Conservation (phyloP, 345 rosid genomes). For the Barbarea vulgaris region DNA sequence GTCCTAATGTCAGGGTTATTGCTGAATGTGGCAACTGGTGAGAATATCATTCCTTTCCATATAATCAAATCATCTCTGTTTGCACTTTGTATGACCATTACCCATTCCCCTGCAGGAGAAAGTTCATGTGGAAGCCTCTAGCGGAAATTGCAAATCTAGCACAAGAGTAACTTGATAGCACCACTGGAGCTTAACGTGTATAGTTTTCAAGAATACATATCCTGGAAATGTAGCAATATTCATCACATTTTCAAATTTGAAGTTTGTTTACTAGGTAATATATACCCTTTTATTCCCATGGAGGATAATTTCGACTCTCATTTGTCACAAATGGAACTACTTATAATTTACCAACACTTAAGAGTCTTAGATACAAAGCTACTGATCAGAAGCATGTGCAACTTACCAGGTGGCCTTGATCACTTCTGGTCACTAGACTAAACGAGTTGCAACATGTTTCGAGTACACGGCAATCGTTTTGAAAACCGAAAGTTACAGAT, state of each 20-base stretch:
- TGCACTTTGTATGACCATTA: slow-evolving; percentile 6
- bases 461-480: neutral
- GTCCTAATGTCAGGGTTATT: slow-evolving; percentile 83
- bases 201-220: slow-evolving; percentile 18
- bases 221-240: slow-evolving; percentile 25
- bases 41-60: neutral
- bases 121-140: slow-evolving; percentile 84
- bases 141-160: slow-evolving; percentile 73
- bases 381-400: slow-evolving; percentile 5
- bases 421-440: neutral
- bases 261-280: neutral
- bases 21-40: slow-evolving; percentile 96
- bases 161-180: slow-evolving; percentile 5
- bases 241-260: neutral
- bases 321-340: neutral
- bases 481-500: neutral
- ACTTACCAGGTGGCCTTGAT: neutral
- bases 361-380: neutral
- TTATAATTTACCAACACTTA: neutral
- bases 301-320: neutral
- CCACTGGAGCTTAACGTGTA: slow-evolving; percentile 8
- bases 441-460: slow-evolving; percentile 20
- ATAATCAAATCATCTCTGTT: neutral
- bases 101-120: slow-evolving; percentile 57
- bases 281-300: neutral